Base-by-base conservation (phyloP, 1,284 basidiomycete genomes). In the Lentinula novae-zelandiae region DNA sequence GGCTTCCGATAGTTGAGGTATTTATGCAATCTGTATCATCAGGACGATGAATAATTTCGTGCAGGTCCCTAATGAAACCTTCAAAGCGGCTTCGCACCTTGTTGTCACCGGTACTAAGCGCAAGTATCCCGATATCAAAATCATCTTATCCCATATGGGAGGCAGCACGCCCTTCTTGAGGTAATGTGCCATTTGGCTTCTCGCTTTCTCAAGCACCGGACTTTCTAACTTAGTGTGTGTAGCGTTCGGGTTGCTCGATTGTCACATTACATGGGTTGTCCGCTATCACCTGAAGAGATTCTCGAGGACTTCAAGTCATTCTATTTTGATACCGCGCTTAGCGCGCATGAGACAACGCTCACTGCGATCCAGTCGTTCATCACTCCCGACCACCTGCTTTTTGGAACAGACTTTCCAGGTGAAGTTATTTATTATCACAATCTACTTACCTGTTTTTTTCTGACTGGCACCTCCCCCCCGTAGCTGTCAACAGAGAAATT, bases 331-430 rank as follows among this genome's bases (percentile, higher is more conserved):
- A 86, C 83, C 0, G 89, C 88, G 15, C 71, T 90, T 64, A 82
- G 82, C 66, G 78, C 83, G 1, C 79, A 83, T 66, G 76, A 78
- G 52, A 71, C 77, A 17, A 85, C 75, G 54, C 72, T 89, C 17
- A 67, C 72, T 10, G 76, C 79, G 1, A 75, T 85, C 67, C 74
- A 83, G 53, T 68, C 69, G 8, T 83, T 86, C 67, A 77, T 82
- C 2, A 67, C 73, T 20, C 68, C 70, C 1, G 78, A 82, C 55
- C 81, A 70, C 53, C 70, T 90, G 53, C 71, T 89, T 31, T 89
- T 85, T 70, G 88, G 89, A 49, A 85, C 84, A n/a, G 89, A 90
- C 69, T 88, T 87, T 68, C 88, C 88, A 61, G 89, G 88, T 86
- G 67, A 67, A 75, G 64, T 15, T 5, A 27, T 51, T 12, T 10